These are phyloP conservation scores for Vicia villosa DNA, from an alignment of 306 rosid species.

Conservation along the genomic window DNA sequence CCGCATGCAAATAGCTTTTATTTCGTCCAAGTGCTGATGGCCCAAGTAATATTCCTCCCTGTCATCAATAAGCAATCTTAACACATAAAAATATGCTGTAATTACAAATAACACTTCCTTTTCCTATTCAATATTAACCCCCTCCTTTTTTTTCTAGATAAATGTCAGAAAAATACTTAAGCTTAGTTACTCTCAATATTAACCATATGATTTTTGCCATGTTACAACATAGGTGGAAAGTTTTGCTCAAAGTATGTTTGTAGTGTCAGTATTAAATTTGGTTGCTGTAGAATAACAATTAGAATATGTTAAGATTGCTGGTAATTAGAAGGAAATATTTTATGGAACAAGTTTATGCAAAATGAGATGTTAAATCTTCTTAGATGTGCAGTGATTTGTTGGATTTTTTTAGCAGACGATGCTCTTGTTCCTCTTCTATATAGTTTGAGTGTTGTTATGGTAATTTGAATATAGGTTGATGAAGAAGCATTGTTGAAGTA, in stretches of 20 bases:
- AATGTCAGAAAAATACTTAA: too few species aligned
- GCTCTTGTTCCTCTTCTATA: too few species aligned
- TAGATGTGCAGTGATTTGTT: too few species aligned
- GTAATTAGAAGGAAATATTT: background rate
- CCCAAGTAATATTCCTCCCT: constrained; percentile 91
- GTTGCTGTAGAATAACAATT: background rate
- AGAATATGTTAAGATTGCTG: background rate
- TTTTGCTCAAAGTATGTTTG: background rate
- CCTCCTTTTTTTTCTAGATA: too few species aligned
- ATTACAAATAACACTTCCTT: background rate
- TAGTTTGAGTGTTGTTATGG: too few species aligned
- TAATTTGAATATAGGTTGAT: too few species aligned
- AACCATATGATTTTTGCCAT: background rate
- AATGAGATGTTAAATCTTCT: too few species aligned
- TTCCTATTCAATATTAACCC: constrained; percentile 15
- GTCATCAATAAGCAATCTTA: constrained; percentile 34
- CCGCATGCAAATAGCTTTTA: constrained; percentile 53
- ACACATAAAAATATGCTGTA: background rate
- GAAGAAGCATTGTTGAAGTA: too few species aligned
- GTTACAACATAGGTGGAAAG: background rate
- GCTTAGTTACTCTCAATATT: too few species aligned
- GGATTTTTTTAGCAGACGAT: too few species aligned
- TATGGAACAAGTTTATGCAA: background rate
- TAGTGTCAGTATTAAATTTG: background rate
- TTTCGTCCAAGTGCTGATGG: constrained; percentile 85